Percentiles rank a stretch among this genome's conserved stretches.
These are phyloP conservation scores for Aleurites moluccanus DNA, from an alignment of 441 rosid genomes.

Conservation along the genomic window DNA sequence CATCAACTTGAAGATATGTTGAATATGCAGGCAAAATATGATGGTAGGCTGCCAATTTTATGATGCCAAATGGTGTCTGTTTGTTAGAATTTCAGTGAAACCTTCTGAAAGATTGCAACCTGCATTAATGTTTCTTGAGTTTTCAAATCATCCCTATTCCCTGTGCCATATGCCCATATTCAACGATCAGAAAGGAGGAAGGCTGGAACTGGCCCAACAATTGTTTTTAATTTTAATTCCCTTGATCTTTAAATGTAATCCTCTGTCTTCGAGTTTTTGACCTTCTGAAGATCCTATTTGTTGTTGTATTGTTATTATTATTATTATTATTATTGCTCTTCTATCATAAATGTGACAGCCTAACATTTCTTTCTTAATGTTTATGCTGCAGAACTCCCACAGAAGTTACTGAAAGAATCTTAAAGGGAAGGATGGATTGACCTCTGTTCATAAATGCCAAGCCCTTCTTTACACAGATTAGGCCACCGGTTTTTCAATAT, in stretches of 20 bases:
- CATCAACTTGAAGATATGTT: too few relatives aligned
- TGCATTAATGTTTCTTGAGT: background rate
- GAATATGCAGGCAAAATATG: too few relatives aligned
- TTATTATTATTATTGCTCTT: background rate
- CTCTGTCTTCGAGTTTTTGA: background rate
- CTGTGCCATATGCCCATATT: too few relatives aligned
- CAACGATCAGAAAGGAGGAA: too few relatives aligned
- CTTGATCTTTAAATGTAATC: background rate
- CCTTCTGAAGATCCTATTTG: background rate
- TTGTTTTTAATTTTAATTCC: background rate
- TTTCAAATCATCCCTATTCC: too few relatives aligned
- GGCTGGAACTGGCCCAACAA: too few relatives aligned
- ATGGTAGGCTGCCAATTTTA: too few relatives aligned
- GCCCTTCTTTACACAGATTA: background rate
- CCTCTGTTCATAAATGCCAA: background rate
- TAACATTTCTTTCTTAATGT: background rate
- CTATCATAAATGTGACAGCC: background rate
- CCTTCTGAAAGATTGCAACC: background rate
- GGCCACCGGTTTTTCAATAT: background rate
- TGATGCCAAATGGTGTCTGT: too few relatives aligned
- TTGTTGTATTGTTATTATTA: background rate
- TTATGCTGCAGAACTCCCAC: slow-evolving; percentile 70
- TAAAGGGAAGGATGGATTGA: slow-evolving; percentile 98
- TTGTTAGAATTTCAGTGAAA: background rate
- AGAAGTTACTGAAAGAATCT: slow-evolving; percentile 75